phyloP scores from a whole-genome alignment of 495 filamentous ascomycete species.

The Hyaloscypha variabilis region DNA sequence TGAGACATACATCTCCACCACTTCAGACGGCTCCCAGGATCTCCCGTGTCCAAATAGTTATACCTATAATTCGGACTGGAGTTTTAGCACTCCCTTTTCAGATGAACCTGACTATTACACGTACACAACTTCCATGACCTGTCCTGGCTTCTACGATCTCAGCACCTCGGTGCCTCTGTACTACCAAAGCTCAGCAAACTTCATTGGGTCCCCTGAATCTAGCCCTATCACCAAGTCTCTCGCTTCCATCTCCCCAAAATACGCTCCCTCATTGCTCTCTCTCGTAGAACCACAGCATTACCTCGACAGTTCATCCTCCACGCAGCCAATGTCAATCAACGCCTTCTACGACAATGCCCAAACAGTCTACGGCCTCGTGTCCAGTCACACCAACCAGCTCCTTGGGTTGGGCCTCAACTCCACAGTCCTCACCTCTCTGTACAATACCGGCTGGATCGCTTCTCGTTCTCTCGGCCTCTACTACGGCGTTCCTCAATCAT shows the following conservation, averaged over 20 bases:
- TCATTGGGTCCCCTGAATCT: constrained; percentile 4
- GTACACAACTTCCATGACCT: constrained; percentile 2
- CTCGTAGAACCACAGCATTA: neutral
- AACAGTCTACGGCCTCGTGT: neutral
- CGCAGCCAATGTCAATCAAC: neutral
- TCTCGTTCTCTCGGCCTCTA: constrained; percentile 7
- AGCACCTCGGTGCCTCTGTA: neutral
- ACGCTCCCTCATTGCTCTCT: neutral
- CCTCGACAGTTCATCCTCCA: neutral
- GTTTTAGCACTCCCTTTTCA: too few relatives aligned
- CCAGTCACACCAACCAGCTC: neutral
- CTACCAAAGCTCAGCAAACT: neutral
- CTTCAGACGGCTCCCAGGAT: neutral
- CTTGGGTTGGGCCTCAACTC: constrained; percentile 10
- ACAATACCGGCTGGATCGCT: neutral
- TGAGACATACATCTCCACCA: constrained; percentile 1
- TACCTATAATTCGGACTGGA: neutral
- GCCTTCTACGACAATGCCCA: neutral
- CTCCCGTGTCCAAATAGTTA: constrained; percentile 1
- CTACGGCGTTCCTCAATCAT: constrained; percentile 5
- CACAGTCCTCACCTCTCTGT: constrained; percentile 1
- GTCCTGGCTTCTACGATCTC: constrained; percentile 5
- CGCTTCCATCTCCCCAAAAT: neutral
- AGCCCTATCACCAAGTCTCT: neutral
- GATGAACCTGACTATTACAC: neutral